Conservation (phyloP, 352 stramenopile genomes). For the Plasmopara viticola region DNA sequence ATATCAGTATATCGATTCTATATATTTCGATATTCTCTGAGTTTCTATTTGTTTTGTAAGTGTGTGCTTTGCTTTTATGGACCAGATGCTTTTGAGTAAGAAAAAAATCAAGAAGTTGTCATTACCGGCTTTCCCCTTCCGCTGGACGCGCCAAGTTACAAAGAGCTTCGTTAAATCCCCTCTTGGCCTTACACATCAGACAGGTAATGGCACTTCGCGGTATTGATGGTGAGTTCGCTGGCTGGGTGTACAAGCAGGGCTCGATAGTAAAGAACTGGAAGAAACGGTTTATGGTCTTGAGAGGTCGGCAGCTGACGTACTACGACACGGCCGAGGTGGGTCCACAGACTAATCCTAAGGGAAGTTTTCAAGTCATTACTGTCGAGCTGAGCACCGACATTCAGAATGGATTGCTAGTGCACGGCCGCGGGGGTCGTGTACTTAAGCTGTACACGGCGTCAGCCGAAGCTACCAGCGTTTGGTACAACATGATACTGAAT, state of each 20-base stretch:
- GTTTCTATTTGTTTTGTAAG: too few species aligned
- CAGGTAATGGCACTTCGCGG: constrained; percentile 25
- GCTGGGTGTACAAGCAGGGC: constrained; percentile 83
- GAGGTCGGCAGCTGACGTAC: constrained; percentile 75
- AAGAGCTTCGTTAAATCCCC: too few species aligned
- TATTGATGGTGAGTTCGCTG: constrained; percentile 51
- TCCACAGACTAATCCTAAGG: constrained; percentile 33
- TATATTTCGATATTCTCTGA: too few species aligned
- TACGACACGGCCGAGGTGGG: constrained; percentile 65
- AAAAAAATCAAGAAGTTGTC: too few species aligned
- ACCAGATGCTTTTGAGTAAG: too few species aligned
- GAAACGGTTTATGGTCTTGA: constrained; percentile 81
- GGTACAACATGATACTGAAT: constrained; percentile 73
- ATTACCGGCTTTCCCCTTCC: too few species aligned
- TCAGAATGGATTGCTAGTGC: constrained; percentile 76
- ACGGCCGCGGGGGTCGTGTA: constrained; percentile 70
- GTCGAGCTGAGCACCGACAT: constrained; percentile 76
- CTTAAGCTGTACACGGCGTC: constrained; percentile 84
- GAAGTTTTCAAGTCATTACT: constrained; percentile 81
- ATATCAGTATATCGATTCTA: too few species aligned
- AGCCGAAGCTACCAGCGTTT: constrained; percentile 57
- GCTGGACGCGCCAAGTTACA: too few species aligned
- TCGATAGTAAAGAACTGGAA: constrained; percentile 80
- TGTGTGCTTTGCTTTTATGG: too few species aligned
- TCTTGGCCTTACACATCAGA: too few species aligned